Conservation (phyloP, 148 eudicot genomes). For the Persicaria tinctoria region DNA sequence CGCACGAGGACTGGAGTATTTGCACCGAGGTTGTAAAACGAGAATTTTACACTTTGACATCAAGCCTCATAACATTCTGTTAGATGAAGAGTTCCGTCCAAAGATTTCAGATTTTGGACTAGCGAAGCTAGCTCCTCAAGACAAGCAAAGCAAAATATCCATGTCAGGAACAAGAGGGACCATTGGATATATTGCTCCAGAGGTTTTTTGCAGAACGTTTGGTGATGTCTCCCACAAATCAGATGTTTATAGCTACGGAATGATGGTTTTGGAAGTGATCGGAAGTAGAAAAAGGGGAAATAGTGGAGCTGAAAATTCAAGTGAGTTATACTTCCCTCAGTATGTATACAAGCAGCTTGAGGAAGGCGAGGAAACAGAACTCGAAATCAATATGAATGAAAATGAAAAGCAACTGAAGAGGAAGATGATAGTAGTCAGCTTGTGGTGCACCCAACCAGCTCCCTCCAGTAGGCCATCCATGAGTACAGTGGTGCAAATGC, state of each 20-base stretch:
- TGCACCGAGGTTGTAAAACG: background rate
- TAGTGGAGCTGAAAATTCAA: background rate
- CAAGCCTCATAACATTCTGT: background rate
- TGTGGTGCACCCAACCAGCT: background rate
- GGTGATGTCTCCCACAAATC: background rate
- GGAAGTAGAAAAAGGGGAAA: background rate
- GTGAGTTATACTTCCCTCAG: background rate
- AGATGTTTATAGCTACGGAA: background rate
- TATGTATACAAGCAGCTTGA: constrained; percentile 29
- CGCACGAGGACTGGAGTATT: background rate
- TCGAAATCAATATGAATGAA: background rate
- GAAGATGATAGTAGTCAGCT: constrained; percentile 13
- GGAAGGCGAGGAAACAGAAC: background rate
- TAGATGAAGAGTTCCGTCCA: background rate
- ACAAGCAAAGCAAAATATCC: constrained; percentile 15
- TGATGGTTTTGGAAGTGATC: constrained; percentile 8
- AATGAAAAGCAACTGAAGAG: constrained; percentile 18
- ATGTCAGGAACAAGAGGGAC: constrained; percentile 13
- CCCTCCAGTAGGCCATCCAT: background rate
- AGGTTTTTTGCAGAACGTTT: background rate
- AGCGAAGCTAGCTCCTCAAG: background rate
- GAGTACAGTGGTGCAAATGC: background rate
- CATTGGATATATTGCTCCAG: background rate
- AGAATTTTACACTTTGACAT: background rate
- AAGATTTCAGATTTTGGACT: background rate